A percentile compares a stretch with the other conserved stretches of the same genome.
Evolutionary conservation across 108 stramenopile genomes (phyloP).

Genomic region (Aurantiochytrium sp.): DNA sequence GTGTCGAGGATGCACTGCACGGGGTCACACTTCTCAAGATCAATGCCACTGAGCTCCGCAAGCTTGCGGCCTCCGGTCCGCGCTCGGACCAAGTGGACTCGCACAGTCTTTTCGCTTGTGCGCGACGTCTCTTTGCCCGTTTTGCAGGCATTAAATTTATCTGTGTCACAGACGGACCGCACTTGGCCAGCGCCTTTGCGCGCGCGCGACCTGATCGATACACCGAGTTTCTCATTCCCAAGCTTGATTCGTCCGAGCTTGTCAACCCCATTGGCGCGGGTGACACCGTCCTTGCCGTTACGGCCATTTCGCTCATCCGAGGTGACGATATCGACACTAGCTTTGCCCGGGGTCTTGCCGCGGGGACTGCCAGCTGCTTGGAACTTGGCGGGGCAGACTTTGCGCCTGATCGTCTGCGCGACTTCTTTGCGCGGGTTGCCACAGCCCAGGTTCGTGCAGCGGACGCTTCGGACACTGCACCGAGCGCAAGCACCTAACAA

Average conservation of each 20-base stretch:
- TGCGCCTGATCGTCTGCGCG: not conserved
- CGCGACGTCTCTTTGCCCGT: not conserved
- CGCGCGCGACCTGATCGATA: not conserved
- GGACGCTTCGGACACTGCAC: no score
- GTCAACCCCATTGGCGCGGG: slow-evolving; percentile 9
- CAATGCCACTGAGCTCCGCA: not conserved
- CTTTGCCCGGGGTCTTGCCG: not conserved
- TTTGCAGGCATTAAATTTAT: not conserved
- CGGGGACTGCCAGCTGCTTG: not conserved
- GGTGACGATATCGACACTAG: not conserved
- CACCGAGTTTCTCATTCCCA: not conserved
- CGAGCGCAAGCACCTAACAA: no score
- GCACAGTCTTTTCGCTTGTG: not conserved
- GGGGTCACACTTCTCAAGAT: not conserved
- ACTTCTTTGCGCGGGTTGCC: not conserved
- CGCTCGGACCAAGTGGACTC: not conserved
- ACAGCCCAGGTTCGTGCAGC: not conserved
- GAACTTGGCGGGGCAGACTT: not conserved
- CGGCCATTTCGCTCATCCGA: not conserved
- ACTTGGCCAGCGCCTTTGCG: not conserved
- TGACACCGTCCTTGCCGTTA: not conserved
- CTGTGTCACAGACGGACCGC: not conserved
- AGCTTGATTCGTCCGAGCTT: not conserved
- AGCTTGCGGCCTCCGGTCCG: not conserved
- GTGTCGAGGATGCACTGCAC: not conserved